phyloP scores from a whole-genome alignment of 371 early-diverging fungal species.

The Capillidium rhysosporum region DNA sequence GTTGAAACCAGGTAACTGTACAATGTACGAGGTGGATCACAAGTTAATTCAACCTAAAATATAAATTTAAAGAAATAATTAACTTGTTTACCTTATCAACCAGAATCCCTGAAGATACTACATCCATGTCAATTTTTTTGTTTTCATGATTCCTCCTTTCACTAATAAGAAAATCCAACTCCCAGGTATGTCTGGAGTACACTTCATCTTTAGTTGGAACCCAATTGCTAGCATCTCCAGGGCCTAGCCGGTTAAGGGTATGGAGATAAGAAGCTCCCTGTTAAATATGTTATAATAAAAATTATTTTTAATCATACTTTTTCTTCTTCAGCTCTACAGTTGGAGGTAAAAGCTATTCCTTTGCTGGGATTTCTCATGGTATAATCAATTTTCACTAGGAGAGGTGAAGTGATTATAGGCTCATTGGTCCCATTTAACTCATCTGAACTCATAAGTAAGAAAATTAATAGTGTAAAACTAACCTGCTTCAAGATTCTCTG shows the following conservation, averaged over 20 bases:
- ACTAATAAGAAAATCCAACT: conserved; percentile 36
- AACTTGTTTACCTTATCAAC: background rate
- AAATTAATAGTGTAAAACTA: conserved; percentile 6
- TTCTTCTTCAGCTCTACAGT: conserved; percentile 30
- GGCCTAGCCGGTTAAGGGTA: conserved; percentile 51
- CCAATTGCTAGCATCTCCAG: conserved; percentile 66
- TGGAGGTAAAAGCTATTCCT: conserved; percentile 31
- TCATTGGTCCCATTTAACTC: background rate
- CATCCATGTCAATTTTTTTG: conserved; percentile 15
- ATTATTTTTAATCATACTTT: conserved; percentile 17
- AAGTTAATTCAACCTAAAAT: conserved; percentile 1
- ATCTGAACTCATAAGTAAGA: background rate
- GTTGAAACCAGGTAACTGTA: background rate
- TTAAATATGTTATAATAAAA: conserved; percentile 6
- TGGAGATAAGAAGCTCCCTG: conserved; percentile 46
- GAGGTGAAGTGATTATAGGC: conserved; percentile 10
- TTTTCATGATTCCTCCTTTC: conserved; percentile 12
- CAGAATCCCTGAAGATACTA: background rate
- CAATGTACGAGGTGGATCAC: background rate
- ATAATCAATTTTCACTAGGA: conserved; percentile 28
- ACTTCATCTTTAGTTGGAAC: conserved; percentile 68
- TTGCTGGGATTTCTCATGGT: conserved; percentile 23
- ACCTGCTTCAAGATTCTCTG: background rate
- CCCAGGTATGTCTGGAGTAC: conserved; percentile 67
- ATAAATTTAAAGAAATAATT: background rate